Base-by-base conservation (phyloP, 305 asterid species). In the Fraxinus sp. region DNA sequence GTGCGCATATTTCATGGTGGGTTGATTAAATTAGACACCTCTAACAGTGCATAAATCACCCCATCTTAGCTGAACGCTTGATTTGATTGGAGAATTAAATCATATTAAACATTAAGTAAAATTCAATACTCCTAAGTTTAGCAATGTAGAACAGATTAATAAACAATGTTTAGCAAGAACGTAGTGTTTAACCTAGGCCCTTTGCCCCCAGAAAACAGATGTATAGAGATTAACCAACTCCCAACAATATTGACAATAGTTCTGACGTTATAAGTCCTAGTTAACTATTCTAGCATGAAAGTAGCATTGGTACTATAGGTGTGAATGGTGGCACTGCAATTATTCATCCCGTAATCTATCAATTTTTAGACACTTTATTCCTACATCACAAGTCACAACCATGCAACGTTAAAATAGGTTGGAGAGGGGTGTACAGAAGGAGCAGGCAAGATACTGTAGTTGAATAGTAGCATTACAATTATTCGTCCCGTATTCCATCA, bases 21-120 rank as follows among this genome's bases (percentile, higher is more conserved):
- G 76, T 57, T 35, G 75, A 46, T 59, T 44, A 10, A 44, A 77
- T 36, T 5, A 76, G 80, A 37, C 79, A 46, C 68, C 74, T 80
- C 71, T 26, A 72, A 52, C 10, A 55, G 18, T 18, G 49, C 24
- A 36, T 70, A 41, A 79, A 78, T 70, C 57, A 74, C 79, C 32
- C 44, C 41, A 41, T 73, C 55, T 66, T 32, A 22, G 11, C 76
- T 20, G 20, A 30, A 52, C 1, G 5, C 72, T 24, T 64, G 72
- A 20, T 24, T 24, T 22, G 72, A 64, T 64, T 8, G 72, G 72
- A 64, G 35, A 64, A 22, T 26, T 22, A 64, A 20, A 22, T 64
- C 13, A 20, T 62, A 22, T 5, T 22, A 62, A 46, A 37, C 2
- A 26, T 36, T 24, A n/a, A 71, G 24, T 57, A 22, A 46, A 62